Percentiles rank a stretch among this genome's conserved stretches.
Conservation (phyloP, 306 rosid genomes). For the Spatholobus suberectus region DNA sequence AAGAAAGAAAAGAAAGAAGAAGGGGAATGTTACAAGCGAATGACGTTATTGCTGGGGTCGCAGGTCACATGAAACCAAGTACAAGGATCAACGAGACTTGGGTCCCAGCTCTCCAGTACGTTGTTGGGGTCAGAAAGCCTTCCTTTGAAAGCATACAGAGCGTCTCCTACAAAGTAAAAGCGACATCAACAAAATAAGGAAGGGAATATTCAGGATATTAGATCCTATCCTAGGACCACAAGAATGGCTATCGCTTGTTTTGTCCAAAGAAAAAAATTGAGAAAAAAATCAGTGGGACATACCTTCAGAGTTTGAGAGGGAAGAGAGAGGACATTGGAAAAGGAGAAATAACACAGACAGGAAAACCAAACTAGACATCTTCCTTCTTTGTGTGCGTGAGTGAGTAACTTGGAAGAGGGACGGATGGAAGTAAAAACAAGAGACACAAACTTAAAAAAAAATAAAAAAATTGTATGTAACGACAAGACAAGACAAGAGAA, state of each 20-base stretch:
- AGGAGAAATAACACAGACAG: slow-evolving; percentile 13
- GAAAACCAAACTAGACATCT: slow-evolving; percentile 31
- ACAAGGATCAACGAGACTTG: slow-evolving; percentile 90
- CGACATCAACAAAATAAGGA: too few species aligned
- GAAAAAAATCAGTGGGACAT: not conserved
- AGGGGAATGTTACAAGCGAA: slow-evolving; percentile 63
- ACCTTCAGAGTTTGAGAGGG: slow-evolving; percentile 43
- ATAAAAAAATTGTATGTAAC: too few species aligned
- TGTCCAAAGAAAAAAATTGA: not conserved
- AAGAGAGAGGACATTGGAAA: slow-evolving; percentile 20
- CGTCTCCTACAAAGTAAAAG: slow-evolving; percentile 62
- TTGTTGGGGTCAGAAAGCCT: slow-evolving; percentile 70
- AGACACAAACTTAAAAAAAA: too few species aligned
- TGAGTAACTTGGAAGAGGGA: too few species aligned
- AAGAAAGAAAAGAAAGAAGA: not conserved
- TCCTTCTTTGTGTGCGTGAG: not conserved
- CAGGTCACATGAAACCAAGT: slow-evolving; percentile 69
- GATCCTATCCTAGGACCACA: too few species aligned
- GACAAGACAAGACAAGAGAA: too few species aligned
- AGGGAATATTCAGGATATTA: too few species aligned
- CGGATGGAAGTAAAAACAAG: too few species aligned
- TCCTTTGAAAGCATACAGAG: slow-evolving; percentile 72
- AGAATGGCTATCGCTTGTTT: too few species aligned
- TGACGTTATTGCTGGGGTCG: slow-evolving; percentile 64
- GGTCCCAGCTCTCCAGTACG: slow-evolving; percentile 93